Evolutionary conservation across 192 early-diverging fungal species (phyloP).

Genomic region (Chytriomyces sp.): DNA sequence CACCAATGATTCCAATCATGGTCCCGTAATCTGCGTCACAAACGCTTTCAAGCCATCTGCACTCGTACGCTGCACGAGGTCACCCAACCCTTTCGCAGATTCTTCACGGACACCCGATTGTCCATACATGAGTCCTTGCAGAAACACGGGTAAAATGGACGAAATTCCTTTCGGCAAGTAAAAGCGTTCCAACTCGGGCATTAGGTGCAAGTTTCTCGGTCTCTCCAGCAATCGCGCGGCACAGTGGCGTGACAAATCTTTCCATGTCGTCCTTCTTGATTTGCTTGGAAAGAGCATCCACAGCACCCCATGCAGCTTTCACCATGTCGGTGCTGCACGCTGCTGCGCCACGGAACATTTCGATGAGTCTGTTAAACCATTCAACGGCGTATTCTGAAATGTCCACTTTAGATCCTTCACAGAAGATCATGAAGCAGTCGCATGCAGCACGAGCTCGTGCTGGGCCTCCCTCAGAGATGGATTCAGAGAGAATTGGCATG

Average conservation of each 20-base stretch:
- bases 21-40: constrained; percentile 95
- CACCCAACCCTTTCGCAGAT: constrained; percentile 85
- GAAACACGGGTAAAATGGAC: constrained; percentile 88
- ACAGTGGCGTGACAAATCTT: constrained; percentile 70
- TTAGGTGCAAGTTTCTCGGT: constrained; percentile 49
- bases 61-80: constrained; percentile 71
- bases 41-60: constrained; percentile 81
- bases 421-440: constrained; percentile 70
- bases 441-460: constrained; percentile 56
- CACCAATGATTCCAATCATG: constrained; percentile 95
- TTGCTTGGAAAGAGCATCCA: constrained; percentile 79
- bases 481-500: constrained; percentile 79
- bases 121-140: constrained; percentile 92
- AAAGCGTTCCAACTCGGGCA: constrained; percentile 76
- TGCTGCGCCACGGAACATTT: constrained; percentile 65
- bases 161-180: constrained; percentile 90
- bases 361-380: constrained; percentile 80
- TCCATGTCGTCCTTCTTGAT: constrained; percentile 91
- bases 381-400: constrained; percentile 69
- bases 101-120: constrained; percentile 81
- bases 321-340: constrained; percentile 58
- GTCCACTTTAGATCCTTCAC: constrained; percentile 64
- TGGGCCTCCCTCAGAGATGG: constrained; percentile 42
- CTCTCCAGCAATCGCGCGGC: constrained; percentile 68
- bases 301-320: constrained; percentile 75